Evolutionary conservation across 2,329 filamentous ascomycete species (phyloP).

Genomic region (Fusarium musae): DNA sequence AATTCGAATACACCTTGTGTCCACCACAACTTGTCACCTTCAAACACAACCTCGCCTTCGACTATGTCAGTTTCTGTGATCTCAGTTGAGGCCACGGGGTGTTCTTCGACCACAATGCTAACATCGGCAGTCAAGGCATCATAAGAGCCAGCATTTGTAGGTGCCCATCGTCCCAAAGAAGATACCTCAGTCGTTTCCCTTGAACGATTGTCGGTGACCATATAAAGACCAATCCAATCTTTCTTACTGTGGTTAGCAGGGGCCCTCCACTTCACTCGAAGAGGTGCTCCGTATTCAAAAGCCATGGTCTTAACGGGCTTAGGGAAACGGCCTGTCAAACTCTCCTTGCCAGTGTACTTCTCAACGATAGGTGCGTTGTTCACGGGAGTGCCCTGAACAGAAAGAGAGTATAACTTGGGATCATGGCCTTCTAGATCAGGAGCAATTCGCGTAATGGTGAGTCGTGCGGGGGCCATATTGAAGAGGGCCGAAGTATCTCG

Average conservation of each 20-base stretch:
- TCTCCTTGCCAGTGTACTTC: slow-evolving; percentile 77
- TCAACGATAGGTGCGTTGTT: slow-evolving; percentile 63
- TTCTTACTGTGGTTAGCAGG: slow-evolving; percentile 87
- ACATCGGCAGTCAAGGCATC: slow-evolving; percentile 79
- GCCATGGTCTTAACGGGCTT: slow-evolving; percentile 78
- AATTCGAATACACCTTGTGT: slow-evolving; percentile 96
- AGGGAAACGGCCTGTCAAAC: slow-evolving; percentile 73
- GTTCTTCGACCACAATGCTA: slow-evolving; percentile 78
- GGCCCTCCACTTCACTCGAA: slow-evolving; percentile 90
- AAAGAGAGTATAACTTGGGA: slow-evolving; percentile 81
- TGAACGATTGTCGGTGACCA: slow-evolving; percentile 92
- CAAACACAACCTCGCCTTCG: slow-evolving; percentile 85
- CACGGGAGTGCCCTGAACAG: slow-evolving; percentile 74
- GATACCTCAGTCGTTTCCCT: slow-evolving; percentile 85
- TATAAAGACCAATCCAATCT: slow-evolving; percentile 97
- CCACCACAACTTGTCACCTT: slow-evolving; percentile 97
- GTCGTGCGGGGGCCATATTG: slow-evolving; percentile 86
- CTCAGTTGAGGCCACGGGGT: slow-evolving; percentile 63
- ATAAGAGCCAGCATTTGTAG: slow-evolving; percentile 80
- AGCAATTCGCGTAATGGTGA: slow-evolving; percentile 83
- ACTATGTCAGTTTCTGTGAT: slow-evolving; percentile 69
- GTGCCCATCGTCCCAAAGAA: slow-evolving; percentile 89
- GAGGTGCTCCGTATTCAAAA: slow-evolving; percentile 90
- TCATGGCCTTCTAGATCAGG: slow-evolving; percentile 84
- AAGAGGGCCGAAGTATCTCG: slow-evolving; percentile 89